Conservation (phyloP, 1,139 yeast genomes). For the Geotrichum klebahnii region DNA sequence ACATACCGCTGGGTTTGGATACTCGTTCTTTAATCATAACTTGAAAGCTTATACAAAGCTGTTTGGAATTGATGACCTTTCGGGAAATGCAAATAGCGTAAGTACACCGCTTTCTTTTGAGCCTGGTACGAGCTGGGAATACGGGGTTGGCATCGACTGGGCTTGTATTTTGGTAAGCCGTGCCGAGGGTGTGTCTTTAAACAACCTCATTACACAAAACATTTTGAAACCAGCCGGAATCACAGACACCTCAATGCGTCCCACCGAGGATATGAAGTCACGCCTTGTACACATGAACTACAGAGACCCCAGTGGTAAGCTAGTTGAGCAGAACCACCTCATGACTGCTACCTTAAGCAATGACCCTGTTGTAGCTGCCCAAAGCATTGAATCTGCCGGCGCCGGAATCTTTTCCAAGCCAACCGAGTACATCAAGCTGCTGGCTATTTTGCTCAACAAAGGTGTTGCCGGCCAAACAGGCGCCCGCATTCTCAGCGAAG, state of each 20-base stretch:
- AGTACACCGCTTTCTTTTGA: constrained; percentile 46
- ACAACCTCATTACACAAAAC: constrained; percentile 42
- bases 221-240: constrained; percentile 49
- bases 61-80: constrained; percentile 22
- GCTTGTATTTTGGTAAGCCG: constrained; percentile 48
- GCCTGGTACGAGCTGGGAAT: constrained; percentile 52
- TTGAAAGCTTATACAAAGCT: constrained; percentile 19
- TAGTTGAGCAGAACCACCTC: constrained; percentile 13
- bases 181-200: constrained; percentile 45
- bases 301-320: constrained; percentile 18
- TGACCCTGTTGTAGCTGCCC: constrained; percentile 11
- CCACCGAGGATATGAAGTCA: constrained; percentile 8
- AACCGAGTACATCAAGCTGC: constrained; percentile 45
- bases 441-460: constrained; percentile 47
- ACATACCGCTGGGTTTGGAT: constrained; percentile 43
- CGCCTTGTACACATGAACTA: constrained; percentile 21
- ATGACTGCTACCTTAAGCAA: constrained; percentile 15
- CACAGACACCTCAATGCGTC: constrained; percentile 41
- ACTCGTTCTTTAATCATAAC: constrained; percentile 35
- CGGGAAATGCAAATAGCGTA: constrained; percentile 25
- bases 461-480: constrained; percentile 40
- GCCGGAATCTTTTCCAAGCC: constrained; percentile 49
- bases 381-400: constrained; percentile 42
- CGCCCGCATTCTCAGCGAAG: constrained; percentile 34
- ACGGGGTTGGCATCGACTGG: constrained; percentile 55